Evolutionary conservation across 2,329 filamentous ascomycete genomes (phyloP), one percentile per base, ranked within the genome.

Genomic region (Akanthomyces dipterigenus): DNA sequence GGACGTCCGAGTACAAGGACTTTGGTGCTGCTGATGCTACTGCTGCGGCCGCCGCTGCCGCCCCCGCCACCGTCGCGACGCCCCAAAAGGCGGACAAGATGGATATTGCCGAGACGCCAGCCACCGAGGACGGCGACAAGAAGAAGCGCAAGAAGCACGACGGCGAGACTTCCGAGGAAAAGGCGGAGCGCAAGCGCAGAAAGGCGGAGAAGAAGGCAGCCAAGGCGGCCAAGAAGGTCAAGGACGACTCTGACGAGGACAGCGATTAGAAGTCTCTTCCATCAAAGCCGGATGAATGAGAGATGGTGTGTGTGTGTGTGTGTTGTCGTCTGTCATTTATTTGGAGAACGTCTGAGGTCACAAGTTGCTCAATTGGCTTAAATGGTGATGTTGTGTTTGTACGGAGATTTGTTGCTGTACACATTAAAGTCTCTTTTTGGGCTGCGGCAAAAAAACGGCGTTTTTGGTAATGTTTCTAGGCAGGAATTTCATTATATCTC

Each of bases 1-100:
- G 95, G 95, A 92, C 90, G 68, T 78, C 84, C 42, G 89, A 90
- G 67, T 99, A 99, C 84, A 93, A 92, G 78, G 95, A 98, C 80
- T 96, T 87, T 80, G 87, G 83, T 70, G 82, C 83, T 45, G 79
- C 82, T 18, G 75, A 78, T 57, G 77, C 76, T 53, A 76, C 73
- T 50, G 73, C 76, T 22, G 75, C 79, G 14, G 72, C 77, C 8
- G 73, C 75, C 7, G 75, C 79, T 22, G 71, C 77, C 62, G 76
- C 81, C 61, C 70, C 75, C 14, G 75, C 80, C 64, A 74, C 77
- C 60, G 69, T 71, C 50, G 68, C 73, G 22, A 74, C 75, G 28
- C 70, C 74, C 57, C 70, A 72, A 50, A 75, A 75, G 65, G 65
- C 70, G 40, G 67, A 70, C 31, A 73, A 75, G 62, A 76, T 78